phyloP scores from a whole-genome alignment of 2,329 filamentous ascomycete species.

The Fusarium sp. region DNA sequence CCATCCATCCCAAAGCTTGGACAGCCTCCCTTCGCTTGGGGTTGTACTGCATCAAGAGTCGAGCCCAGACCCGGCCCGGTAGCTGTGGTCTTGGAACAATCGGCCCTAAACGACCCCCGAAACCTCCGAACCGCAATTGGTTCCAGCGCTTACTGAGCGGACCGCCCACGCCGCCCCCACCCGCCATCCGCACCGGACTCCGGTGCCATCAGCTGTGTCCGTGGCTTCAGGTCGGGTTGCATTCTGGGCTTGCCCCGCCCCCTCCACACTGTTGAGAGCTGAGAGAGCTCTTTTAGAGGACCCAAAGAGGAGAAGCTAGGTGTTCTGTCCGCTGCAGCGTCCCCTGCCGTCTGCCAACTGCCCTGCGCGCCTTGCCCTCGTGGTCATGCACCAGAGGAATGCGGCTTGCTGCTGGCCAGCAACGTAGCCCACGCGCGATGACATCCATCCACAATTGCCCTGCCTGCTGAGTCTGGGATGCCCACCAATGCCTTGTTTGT shows the following conservation, averaged over 20 bases:
- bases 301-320: constrained; percentile 13
- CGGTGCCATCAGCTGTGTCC: background rate
- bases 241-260: constrained; percentile 15
- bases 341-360: constrained; percentile 24
- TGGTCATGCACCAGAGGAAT: constrained; percentile 17
- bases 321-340: constrained; percentile 12
- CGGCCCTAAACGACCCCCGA: constrained; percentile 1
- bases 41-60: background rate
- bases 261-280: constrained; percentile 21
- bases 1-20: constrained; percentile 9
- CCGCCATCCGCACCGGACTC: background rate
- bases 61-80: constrained; percentile 1
- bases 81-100: background rate
- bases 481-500: background rate
- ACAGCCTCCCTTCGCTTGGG: background rate
- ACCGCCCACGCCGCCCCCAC: background rate
- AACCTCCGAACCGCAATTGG: constrained; percentile 4
- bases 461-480: background rate
- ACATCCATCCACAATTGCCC: constrained; percentile 1
- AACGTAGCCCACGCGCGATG: constrained; percentile 12
- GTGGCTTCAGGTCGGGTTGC: background rate
- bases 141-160: constrained; percentile 4
- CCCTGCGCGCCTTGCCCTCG: constrained; percentile 34
- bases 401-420: constrained; percentile 1
- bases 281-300: background rate